Conservation (phyloP, 768 basidiomycete genomes). For the Russula olivacea region DNA sequence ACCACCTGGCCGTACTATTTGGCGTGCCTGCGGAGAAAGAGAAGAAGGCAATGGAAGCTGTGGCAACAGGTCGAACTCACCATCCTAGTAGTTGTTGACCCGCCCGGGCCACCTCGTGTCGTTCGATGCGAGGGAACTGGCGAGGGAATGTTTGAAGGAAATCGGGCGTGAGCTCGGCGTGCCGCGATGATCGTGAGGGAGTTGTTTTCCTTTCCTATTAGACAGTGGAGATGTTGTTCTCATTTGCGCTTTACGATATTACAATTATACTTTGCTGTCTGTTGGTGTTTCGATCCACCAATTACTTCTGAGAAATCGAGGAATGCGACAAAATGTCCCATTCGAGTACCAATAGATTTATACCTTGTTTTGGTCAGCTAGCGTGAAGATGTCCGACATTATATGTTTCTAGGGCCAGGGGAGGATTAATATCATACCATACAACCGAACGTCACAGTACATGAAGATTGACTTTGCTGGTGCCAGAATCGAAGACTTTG, state of each 20-base stretch:
- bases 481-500: no score
- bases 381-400: no score
- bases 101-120: slow-evolving; percentile 33
- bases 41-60: neutral
- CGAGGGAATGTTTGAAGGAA: slow-evolving; percentile 59
- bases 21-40: neutral
- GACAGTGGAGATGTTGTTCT: neutral
- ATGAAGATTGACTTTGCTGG: no score
- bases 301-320: no score
- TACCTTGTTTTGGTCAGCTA: no score
- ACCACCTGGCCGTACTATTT: slow-evolving; percentile 16
- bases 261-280: neutral
- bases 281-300: neutral
- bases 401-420: no score
- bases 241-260: neutral
- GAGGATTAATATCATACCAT: no score
- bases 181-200: slow-evolving; percentile 24
- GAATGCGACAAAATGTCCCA: no score
- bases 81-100: neutral
- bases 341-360: no score
- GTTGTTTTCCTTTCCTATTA: neutral
- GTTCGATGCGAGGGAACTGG: slow-evolving; percentile 60
- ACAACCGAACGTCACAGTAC: no score
- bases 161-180: slow-evolving; percentile 74
- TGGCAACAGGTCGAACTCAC: neutral